phyloP scores from a whole-genome alignment of 2,329 filamentous ascomycete genomes.

The Elsinoe ampelina region DNA sequence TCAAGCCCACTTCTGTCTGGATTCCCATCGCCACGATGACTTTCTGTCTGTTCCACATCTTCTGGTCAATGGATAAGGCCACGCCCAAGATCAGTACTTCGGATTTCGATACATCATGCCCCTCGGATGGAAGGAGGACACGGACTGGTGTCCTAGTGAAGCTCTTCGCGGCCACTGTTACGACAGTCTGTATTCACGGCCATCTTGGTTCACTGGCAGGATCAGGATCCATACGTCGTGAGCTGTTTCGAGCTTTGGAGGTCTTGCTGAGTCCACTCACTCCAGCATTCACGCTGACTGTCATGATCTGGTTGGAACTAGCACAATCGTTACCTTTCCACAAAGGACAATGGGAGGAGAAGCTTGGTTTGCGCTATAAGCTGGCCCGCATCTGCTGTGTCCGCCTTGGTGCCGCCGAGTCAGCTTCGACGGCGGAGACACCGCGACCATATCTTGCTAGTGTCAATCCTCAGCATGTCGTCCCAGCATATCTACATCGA shows the following conservation, averaged over 20 bases:
- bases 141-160: not conserved
- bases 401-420: not conserved
- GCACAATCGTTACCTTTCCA: not conserved
- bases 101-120: not conserved
- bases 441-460: not conserved
- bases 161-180: not conserved
- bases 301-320: not conserved
- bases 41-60: not conserved
- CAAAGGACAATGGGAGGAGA: not conserved
- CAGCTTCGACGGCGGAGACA: not conserved
- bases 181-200: not conserved
- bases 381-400: not conserved
- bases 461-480: not conserved
- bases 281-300: not conserved
- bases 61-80: not conserved
- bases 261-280: not conserved
- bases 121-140: not conserved
- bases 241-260: not conserved
- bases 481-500: not conserved
- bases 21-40: not conserved
- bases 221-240: not conserved
- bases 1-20: not conserved
- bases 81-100: not conserved
- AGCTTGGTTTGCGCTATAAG: not conserved
- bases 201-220: not conserved